Evolutionary conservation across 495 filamentous ascomycete genomes (phyloP).

Genomic region (Aspergillus asperescens): DNA sequence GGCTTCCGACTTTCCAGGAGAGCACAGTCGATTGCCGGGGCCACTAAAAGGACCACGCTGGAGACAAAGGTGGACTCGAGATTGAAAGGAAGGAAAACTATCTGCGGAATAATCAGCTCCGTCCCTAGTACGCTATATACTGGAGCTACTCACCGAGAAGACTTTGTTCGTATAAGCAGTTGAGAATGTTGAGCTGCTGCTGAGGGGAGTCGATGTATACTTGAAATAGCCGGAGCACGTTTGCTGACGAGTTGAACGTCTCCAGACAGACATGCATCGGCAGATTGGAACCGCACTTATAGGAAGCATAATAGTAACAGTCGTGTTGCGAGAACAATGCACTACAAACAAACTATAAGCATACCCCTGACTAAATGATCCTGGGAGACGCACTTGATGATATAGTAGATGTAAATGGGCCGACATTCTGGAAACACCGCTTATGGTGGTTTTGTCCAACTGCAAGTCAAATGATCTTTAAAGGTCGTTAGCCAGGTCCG

Average conservation of each 20-base stretch:
- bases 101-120: conserved; percentile 23
- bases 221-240: conserved; percentile 33
- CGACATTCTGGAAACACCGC: conserved; percentile 35
- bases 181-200: conserved; percentile 37
- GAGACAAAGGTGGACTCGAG: conserved; percentile 40
- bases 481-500: conserved; percentile 34
- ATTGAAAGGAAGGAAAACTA: conserved; percentile 43
- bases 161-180: conserved; percentile 32
- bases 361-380: not conserved
- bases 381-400: conserved; percentile 28
- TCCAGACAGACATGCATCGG: conserved; percentile 19
- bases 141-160: conserved; percentile 31
- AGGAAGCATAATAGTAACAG: conserved; percentile 37
- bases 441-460: conserved; percentile 26
- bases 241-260: conserved; percentile 27
- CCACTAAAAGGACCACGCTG: conserved; percentile 33
- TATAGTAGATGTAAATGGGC: conserved; percentile 43
- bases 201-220: conserved; percentile 41
- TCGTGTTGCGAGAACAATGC: conserved; percentile 40
- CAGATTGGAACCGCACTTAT: conserved; percentile 31
- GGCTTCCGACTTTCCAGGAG: conserved; percentile 23
- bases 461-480: conserved; percentile 30
- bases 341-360: conserved; percentile 18
- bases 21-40: conserved; percentile 28
- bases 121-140: not conserved